Evolutionary conservation across 805 yeast species (phyloP), one percentile per base, ranked within the genome.

Genomic region (Myxozyma geophila): DNA sequence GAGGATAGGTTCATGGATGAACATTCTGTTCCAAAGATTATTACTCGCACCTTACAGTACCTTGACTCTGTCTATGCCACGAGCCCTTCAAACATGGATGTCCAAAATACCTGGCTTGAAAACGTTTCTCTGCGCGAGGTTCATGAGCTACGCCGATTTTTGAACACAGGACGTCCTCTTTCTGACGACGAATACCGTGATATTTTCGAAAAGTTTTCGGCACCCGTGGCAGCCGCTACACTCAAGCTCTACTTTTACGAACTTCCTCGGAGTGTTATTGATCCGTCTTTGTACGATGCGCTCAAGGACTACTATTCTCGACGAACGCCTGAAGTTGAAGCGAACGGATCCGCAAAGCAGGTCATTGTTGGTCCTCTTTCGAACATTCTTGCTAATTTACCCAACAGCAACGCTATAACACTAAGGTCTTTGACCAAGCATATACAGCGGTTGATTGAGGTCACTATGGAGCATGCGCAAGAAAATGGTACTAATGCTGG

Each of bases 391-490:
- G 80, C 83, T 2, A 88, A 88, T 62, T 79, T 90, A 59, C 86
- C 91, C 21, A 84, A 87, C 57, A 81, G 88, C 51, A 88, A 87
- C 70, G 78, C 90, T 49, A 93, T 96, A 1, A 88, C 96, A 0
- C 80, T 90, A 59, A 92, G 88, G 73, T 92, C 92, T 1, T 75
- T 90, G n/a, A 82, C 87, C 44, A 85, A 91, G 1, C 96, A 90
- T 74, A 83, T 90, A 73, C 81, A 82, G 58, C 80, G 96, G 53
- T 76, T 90, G 61, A 82, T 87, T 36, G 75, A 82, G 28, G 82
- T 84, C 39, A 39, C 53, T 1, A 47, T 46, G 43, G 44, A 43
- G 40, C 21, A 43, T 33, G 52, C 53, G 1, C 44, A 54, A 37
- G 43, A 21, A 33, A 44, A 23, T 28, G 47, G 48, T 19, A 75